Evolutionary conservation across 1,284 basidiomycete species (phyloP), one percentile per base, ranked within the genome.

Genomic region (Ceratobasidium sp.): DNA sequence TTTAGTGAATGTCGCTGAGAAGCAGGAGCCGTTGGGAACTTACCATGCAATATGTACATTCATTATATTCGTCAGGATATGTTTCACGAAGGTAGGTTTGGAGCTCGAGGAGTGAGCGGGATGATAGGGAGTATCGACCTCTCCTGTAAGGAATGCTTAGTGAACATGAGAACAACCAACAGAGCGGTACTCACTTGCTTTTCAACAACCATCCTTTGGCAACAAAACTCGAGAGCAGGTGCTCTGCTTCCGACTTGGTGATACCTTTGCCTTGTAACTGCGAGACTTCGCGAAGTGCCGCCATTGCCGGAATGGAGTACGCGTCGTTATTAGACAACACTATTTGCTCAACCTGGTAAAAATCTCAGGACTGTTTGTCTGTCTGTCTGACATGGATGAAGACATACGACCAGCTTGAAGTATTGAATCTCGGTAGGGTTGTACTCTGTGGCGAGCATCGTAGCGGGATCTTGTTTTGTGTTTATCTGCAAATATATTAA

Each of bases 381-480:
- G 62, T 48, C 46, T 19, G 4, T 22, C 4, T 8, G 7, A 41
- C 49, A 22, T 7, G 59, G 9, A 13, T 5, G 19, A 11, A 64
- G 1, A 82, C 89, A 77, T 79, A 93, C 94, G 74, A 95, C 83
- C 1, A 88, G 88, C 82, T 91, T 93, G 85, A 94, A 94, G 81
- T 88, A 95, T 0, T 89, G 85, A 66, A 95, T 93, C 81, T 95
- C 94, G 54, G 84, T 83, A 0, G 92, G 84, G 2, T 85, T 87
- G 79, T 94, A 95, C 59, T 93, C 92, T 0, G 93, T 93, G 9
- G 93, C 94, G 79, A 93, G 83, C 80, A 94, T 93, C 0, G 93
- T 90, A 31, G 93, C 84, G 75, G 90, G 89, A 78, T 95, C 93
- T 27, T 88, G 89, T 77, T 89, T 91, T 13, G 86, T 83, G 79